Percentiles rank a stretch among this genome's conserved stretches.
These are phyloP conservation scores for Pseudocercospora ulei DNA, from an alignment of 2,329 filamentous ascomycete species.

Conservation along the genomic window DNA sequence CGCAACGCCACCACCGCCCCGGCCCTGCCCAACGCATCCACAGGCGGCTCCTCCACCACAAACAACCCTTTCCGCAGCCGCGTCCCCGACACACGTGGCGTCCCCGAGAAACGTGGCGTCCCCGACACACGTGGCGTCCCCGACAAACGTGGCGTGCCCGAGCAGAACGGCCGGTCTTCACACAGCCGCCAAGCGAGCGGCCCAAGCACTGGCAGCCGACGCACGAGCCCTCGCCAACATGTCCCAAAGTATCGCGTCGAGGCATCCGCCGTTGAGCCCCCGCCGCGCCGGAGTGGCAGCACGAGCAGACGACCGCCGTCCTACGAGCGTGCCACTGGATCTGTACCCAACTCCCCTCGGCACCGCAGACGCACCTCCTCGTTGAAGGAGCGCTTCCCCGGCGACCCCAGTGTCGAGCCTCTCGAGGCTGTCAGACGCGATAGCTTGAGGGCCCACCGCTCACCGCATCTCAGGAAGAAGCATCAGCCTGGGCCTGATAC, in stretches of 20 bases:
- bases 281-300: constrained; percentile 20
- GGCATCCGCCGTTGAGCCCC: constrained; percentile 31
- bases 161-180: constrained; percentile 5
- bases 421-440: constrained; percentile 58
- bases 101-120: constrained; percentile 11
- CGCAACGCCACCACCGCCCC: constrained; percentile 27
- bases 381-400: constrained; percentile 52
- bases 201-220: constrained; percentile 34
- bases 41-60: constrained; percentile 33
- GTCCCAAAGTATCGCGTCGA: constrained; percentile 44
- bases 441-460: constrained; percentile 54
- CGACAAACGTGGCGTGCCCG: constrained; percentile 19
- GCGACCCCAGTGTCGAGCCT: constrained; percentile 56
- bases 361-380: constrained; percentile 43
- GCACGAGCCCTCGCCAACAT: constrained; percentile 36
- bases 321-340: constrained; percentile 26
- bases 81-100: constrained; percentile 18
- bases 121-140: constrained; percentile 13
- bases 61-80: constrained; percentile 42
- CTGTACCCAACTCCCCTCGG: constrained; percentile 11
- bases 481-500: constrained; percentile 60
- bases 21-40: constrained; percentile 26
- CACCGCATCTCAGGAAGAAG: constrained; percentile 56
- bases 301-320: constrained; percentile 22
- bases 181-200: constrained; percentile 31